Conservation (phyloP, 257 asterid species). For the Jasminum sambac region DNA sequence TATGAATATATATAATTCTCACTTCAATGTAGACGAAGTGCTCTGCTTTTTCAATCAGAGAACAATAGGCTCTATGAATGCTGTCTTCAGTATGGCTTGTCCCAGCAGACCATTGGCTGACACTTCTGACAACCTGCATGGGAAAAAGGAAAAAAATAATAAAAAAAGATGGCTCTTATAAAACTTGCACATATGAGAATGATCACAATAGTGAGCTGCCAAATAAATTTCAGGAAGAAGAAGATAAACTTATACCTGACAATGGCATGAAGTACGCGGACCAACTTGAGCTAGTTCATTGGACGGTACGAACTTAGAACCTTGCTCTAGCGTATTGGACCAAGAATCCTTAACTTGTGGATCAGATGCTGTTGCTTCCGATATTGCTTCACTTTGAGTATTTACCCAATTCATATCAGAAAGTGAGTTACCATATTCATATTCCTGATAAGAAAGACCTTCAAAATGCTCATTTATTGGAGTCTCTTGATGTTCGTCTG, state of each 20-base stretch:
- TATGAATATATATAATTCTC: slow-evolving; percentile 18
- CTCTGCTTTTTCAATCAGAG: slow-evolving; percentile 84
- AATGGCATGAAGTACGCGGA: slow-evolving; percentile 64
- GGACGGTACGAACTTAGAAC: slow-evolving; percentile 40
- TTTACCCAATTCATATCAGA: slow-evolving; percentile 28
- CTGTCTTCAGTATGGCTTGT: slow-evolving; percentile 93
- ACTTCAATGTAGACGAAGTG: slow-evolving; percentile 91
- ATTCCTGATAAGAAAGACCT: slow-evolving; percentile 27
- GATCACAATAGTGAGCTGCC: background rate
- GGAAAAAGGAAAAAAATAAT: background rate
- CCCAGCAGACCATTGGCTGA: slow-evolving; percentile 99
- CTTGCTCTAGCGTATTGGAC: slow-evolving; percentile 58
- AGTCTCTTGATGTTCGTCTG: slow-evolving; percentile 24
- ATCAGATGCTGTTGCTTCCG: slow-evolving; percentile 30
- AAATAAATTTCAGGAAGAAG: background rate
- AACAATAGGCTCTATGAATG: slow-evolving; percentile 90
- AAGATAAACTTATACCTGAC: slow-evolving; percentile 57
- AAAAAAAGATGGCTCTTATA: background rate
- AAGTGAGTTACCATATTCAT: slow-evolving; percentile 14
- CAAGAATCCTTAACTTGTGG: slow-evolving; percentile 41
- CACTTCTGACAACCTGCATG: slow-evolving; percentile 85
- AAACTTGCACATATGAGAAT: background rate
- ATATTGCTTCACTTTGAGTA: slow-evolving; percentile 26
- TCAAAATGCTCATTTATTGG: slow-evolving; percentile 27
- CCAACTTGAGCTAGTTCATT: slow-evolving; percentile 67